A percentile compares a stretch with the other conserved stretches of the same genome.
Conservation (phyloP, 306 rosid genomes). For the Glycine soja region DNA sequence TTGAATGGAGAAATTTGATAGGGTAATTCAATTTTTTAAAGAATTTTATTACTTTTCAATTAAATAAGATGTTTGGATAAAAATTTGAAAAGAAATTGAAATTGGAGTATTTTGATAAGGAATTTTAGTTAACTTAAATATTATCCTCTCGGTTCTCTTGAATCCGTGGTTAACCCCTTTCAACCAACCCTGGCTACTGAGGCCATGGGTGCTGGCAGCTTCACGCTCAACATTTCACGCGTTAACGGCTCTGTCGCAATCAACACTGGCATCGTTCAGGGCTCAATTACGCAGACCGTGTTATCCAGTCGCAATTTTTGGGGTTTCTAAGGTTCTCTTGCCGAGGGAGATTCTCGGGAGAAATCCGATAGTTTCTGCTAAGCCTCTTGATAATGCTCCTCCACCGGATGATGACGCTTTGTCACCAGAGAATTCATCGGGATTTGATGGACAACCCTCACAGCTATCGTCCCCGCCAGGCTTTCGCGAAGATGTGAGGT, state of each 20-base stretch:
- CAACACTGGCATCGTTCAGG: conserved; percentile 81
- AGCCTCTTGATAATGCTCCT: conserved; percentile 45
- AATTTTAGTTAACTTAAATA: no score
- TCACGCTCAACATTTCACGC: conserved; percentile 85
- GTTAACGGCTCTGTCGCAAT: conserved; percentile 82
- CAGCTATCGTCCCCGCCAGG: conserved; percentile 83
- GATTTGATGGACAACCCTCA: conserved; percentile 56
- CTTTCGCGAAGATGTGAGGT: conserved; percentile 58
- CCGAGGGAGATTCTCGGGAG: conserved; percentile 85
- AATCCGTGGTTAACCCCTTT: conserved; percentile 89
- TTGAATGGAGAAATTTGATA: no score
- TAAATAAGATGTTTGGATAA: no score
- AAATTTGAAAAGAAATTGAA: no score
- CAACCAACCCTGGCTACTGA: conserved; percentile 96
- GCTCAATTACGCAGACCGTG: conserved; percentile 84
- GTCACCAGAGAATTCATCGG: conserved; percentile 67
- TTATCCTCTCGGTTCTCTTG: conserved; percentile 87
- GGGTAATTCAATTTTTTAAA: no score
- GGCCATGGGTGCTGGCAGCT: conserved; percentile 83
- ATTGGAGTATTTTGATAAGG: no score
- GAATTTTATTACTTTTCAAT: no score
- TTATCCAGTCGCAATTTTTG: conserved; percentile 92
- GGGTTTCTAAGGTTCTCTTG: conserved; percentile 82
- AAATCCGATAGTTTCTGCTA: conserved; percentile 51
- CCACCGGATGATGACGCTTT: conserved; percentile 58